phyloP scores from a whole-genome alignment of 441 rosid species.

The Populus trichocarpa region DNA sequence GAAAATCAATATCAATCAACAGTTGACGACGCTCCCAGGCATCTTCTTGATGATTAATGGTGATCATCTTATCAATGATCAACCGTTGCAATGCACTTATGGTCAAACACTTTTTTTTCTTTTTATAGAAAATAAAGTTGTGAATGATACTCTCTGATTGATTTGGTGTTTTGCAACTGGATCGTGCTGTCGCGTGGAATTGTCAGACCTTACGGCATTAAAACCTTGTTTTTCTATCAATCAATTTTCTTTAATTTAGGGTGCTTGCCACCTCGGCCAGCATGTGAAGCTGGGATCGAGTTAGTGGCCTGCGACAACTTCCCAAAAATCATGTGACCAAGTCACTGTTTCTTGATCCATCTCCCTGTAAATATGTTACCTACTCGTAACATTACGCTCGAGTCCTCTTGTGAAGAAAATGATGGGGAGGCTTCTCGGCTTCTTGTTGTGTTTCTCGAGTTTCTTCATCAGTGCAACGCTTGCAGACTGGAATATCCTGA shows the following conservation, averaged over 20 bases:
- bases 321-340: not conserved
- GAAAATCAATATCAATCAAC: too few relatives aligned
- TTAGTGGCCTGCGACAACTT: not conserved
- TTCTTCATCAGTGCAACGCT: not conserved
- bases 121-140: too few relatives aligned
- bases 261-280: not conserved
- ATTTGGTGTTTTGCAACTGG: not conserved
- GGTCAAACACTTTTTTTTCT: too few relatives aligned
- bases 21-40: too few relatives aligned
- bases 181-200: not conserved
- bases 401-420: not conserved
- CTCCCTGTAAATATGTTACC: not conserved
- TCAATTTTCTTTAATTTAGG: not conserved
- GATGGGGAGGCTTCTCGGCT: not conserved
- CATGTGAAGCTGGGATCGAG: not conserved
- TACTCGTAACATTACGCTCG: not conserved
- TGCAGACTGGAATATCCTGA: constrained; percentile 14
- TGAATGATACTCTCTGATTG: too few relatives aligned
- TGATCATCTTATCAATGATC: too few relatives aligned
- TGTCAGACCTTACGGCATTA: not conserved
- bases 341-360: not conserved
- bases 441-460: not conserved
- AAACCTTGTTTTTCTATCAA: not conserved
- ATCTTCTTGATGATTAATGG: too few relatives aligned
- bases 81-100: too few relatives aligned